These are phyloP conservation scores for Scedosporium apiospermum DNA, from an alignment of 2,329 filamentous ascomycete genomes.

Conservation along the genomic window DNA sequence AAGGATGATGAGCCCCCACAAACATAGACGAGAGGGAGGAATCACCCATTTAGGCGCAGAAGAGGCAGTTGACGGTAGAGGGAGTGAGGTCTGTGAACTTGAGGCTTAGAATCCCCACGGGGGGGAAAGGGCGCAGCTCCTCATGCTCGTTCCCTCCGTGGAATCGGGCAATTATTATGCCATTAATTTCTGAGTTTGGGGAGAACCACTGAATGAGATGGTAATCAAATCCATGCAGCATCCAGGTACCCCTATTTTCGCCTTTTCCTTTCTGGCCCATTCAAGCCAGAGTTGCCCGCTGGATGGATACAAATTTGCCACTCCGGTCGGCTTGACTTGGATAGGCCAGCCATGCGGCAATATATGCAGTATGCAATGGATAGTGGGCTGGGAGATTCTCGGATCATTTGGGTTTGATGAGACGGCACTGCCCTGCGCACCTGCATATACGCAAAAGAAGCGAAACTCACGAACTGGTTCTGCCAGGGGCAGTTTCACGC, in stretches of 20 bases:
- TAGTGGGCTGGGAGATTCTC: background rate
- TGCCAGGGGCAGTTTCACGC: background rate
- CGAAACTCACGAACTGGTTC: background rate
- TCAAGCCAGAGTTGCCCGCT: background rate
- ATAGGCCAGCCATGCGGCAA: too few species aligned
- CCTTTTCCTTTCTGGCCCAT: background rate
- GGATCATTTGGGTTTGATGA: background rate
- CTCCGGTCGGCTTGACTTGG: background rate
- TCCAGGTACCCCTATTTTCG: background rate
- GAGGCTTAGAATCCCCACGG: background rate
- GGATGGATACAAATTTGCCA: background rate
- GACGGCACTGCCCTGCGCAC: background rate
- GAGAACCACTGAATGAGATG: background rate
- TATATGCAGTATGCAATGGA: background rate
- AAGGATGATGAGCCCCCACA: background rate
- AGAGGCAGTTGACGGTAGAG: background rate
- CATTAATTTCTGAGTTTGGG: background rate
- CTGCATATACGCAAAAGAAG: background rate
- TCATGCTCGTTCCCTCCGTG: background rate
- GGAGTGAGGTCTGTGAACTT: background rate
- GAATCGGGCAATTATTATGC: background rate
- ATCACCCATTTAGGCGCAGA: background rate
- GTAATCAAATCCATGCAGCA: background rate
- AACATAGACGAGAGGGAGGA: background rate
- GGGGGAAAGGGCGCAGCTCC: background rate